Evolutionary conservation across 2,329 filamentous ascomycete species (phyloP), one percentile per base, ranked within the genome.

Genomic region (Alternaria novae-zelandiae): DNA sequence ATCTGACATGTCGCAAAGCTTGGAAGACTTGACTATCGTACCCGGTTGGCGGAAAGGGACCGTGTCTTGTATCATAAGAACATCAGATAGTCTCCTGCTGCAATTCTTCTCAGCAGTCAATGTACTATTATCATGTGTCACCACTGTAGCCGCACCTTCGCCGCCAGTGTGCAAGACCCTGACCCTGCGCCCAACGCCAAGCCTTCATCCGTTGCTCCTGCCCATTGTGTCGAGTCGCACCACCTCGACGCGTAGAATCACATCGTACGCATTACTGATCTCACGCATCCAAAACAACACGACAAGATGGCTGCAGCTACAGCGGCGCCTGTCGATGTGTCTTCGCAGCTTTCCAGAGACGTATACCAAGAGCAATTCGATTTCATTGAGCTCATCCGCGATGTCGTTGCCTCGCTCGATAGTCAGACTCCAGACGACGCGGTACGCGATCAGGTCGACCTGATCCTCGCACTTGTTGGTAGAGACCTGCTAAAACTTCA

Each of bases 321-420:
- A 5, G 1, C 1, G 4, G 6, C 4, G 7, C 3, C 5, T 21
- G 41, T 1, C 3, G 8, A 28, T 6, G 23, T 51, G 1, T 32
- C 26, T 5, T 23, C 26, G 11, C n/a, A 20, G 12, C 36, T 54
- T 20, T 5, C 41, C 8, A n/a, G 1, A 1, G 30, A 59, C 36
- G 49, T 54, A 3, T 59, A 54, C 20, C 28, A 32, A 23, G 32
- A 45, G 9, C 28, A 59, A 8, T 46, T 59, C 20, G 26, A 59
- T 2, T 59, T 53, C 17, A 43, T 13, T 20, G 28, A 20, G 17
- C 4, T 46, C 13, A 17, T 46, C 28, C 23, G n/a, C 20, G 57
- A 59, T 20, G 17, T 59, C 12, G 25, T 17, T 17, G 36, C 4
- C 3, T 21, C 17, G 6, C n/a, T 53, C 12, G 25, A 36, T n/a